Evolutionary conservation across 23 red algal genomes (phyloP).

Genomic region (Gracilaria domingensis): DNA sequence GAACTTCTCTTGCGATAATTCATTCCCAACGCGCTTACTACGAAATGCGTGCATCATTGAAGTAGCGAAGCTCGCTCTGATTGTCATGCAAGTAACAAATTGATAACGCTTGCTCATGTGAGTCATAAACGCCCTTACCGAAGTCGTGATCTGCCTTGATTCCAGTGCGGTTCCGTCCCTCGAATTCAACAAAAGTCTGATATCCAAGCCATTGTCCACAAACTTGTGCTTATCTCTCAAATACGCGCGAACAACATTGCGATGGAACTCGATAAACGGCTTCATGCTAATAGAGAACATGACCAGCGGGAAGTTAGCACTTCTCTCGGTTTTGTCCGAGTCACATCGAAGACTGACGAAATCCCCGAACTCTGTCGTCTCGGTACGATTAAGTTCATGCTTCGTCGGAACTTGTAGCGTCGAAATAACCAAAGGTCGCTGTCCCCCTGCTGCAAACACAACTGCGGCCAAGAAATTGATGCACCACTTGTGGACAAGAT

Average conservation of each 20-base stretch:
- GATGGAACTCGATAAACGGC: slow-evolving; percentile 4
- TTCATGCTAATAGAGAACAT: not conserved
- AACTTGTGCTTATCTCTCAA: not conserved
- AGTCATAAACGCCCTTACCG: not conserved
- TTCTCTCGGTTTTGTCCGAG: not conserved
- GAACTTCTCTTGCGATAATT: slow-evolving; percentile 19
- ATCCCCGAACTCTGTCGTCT: not conserved
- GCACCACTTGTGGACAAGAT: slow-evolving; percentile 32
- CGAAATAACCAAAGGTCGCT: slow-evolving; percentile 6
- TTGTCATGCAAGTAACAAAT: slow-evolving; percentile 5
- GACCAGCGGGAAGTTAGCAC: not conserved
- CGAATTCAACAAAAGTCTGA: not conserved
- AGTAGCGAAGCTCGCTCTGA: slow-evolving; percentile 26
- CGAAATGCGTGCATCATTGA: slow-evolving; percentile 30
- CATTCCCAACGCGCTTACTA: not conserved
- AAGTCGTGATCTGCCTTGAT: not conserved
- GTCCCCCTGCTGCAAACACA: slow-evolving; percentile 7
- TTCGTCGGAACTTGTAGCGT: not conserved
- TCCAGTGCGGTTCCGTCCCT: not conserved
- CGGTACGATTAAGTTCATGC: not conserved
- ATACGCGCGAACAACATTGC: not conserved
- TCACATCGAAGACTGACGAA: not conserved
- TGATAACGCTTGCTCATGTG: not conserved
- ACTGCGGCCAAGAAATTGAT: slow-evolving; percentile 5
- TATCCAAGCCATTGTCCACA: not conserved